Conservation (phyloP, 2,329 filamentous ascomycete species). For the Fusarium haematococcum region DNA sequence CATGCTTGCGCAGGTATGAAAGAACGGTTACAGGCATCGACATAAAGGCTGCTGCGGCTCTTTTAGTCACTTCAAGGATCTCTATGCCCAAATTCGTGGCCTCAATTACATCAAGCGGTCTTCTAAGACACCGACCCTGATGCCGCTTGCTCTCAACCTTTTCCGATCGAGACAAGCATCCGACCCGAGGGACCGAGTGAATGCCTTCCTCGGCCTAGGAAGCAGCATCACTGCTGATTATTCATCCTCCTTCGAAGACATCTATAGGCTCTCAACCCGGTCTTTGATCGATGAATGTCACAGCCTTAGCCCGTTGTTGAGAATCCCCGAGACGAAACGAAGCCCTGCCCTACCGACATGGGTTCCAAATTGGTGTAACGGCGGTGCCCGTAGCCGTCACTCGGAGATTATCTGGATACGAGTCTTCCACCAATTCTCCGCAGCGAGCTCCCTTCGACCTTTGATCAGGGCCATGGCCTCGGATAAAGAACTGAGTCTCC, state of each 20-base stretch:
- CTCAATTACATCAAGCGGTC: not conserved
- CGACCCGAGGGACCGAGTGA: not conserved
- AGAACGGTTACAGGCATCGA: not conserved
- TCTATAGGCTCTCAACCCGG: not conserved
- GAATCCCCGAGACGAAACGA: not conserved
- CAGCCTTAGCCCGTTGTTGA: not conserved
- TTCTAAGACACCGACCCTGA: not conserved
- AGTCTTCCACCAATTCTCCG: not conserved
- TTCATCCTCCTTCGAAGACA: not conserved
- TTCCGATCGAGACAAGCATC: not conserved
- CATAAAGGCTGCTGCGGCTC: not conserved
- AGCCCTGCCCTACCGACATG: not conserved
- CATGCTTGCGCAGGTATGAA: not conserved
- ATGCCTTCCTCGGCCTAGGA: not conserved
- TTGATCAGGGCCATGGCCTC: not conserved
- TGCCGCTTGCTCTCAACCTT: not conserved
- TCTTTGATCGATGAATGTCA: not conserved
- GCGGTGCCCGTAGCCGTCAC: slow-evolving; percentile 57
- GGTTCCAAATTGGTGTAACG: slow-evolving; percentile 62
- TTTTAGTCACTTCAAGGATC: not conserved
- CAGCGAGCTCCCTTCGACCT: not conserved
- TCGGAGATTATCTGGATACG: not conserved
- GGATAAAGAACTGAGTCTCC: not conserved
- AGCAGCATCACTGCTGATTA: not conserved
- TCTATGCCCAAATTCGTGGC: not conserved